phyloP scores from a whole-genome alignment of 192 early-diverging fungal genomes.

The Podila epigama region DNA sequence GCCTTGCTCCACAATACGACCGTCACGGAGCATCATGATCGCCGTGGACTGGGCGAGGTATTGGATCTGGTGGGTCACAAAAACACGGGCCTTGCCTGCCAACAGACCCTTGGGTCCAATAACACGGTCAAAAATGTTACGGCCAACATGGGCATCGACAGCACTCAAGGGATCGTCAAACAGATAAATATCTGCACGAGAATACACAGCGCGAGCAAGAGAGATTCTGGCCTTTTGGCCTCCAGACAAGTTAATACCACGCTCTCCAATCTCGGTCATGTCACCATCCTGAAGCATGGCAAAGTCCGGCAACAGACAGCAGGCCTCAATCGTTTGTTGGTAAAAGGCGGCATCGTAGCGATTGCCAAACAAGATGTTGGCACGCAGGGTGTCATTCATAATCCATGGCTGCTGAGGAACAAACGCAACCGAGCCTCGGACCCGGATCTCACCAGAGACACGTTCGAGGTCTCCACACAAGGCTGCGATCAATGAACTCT shows the following conservation, averaged over 20 bases:
- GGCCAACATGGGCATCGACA: slow-evolving; percentile 71
- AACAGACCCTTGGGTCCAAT: slow-evolving; percentile 89
- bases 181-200: slow-evolving; percentile 73
- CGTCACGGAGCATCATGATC: slow-evolving; percentile 79
- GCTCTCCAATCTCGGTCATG: slow-evolving; percentile 91
- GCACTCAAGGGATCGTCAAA: slow-evolving; percentile 66
- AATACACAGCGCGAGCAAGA: slow-evolving; percentile 83
- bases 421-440: slow-evolving; percentile 77
- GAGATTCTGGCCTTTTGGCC: slow-evolving; percentile 87
- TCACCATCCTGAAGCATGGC: slow-evolving; percentile 87
- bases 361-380: slow-evolving; percentile 92
- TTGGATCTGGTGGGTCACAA: slow-evolving; percentile 85
- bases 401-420: slow-evolving; percentile 82
- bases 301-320: slow-evolving; percentile 86
- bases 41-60: slow-evolving; percentile 72
- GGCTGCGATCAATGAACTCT: slow-evolving; percentile 57
- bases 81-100: slow-evolving; percentile 76
- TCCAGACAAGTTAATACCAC: slow-evolving; percentile 90
- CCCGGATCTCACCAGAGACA: slow-evolving; percentile 62
- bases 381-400: slow-evolving; percentile 90
- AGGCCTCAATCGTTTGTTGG: slow-evolving; percentile 73
- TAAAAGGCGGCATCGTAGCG: slow-evolving; percentile 65
- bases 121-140: slow-evolving; percentile 83
- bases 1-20: slow-evolving; percentile 73
- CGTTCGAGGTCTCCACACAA: slow-evolving; percentile 90